Evolutionary conservation across 139 green algal genomes (phyloP).

Genomic region (Trebouxia sp.): DNA sequence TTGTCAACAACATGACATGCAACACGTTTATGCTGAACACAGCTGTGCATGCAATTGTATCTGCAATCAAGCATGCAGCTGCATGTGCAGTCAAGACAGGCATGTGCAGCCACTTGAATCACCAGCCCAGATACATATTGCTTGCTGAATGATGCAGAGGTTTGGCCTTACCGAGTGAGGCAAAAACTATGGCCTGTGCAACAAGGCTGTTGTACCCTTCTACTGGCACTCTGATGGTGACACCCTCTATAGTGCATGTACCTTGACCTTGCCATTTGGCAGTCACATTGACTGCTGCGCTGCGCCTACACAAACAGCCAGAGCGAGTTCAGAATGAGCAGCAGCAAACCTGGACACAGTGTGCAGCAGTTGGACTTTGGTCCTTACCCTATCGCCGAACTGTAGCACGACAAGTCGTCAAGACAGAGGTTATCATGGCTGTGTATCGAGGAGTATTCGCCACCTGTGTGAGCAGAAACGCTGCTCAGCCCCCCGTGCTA

Average conservation of each 20-base stretch:
- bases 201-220: not conserved
- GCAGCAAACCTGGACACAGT: too few relatives aligned
- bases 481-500: too few relatives aligned
- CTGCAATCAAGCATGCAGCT: too few relatives aligned
- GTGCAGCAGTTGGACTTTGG: not conserved
- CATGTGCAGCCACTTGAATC: too few relatives aligned
- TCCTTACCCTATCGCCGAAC: not conserved
- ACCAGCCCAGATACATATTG: too few relatives aligned
- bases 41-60: too few relatives aligned
- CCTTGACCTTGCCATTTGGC: not conserved
- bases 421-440: not conserved
- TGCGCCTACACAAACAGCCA: not conserved
- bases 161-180: not conserved
- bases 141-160: too few relatives aligned
- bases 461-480: not conserved
- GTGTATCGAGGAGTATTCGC: not conserved
- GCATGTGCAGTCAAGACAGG: too few relatives aligned
- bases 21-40: too few relatives aligned
- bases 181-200: not conserved
- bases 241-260: not conserved
- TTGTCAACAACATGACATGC: not conserved
- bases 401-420: slow-evolving; percentile 1
- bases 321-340: too few relatives aligned
- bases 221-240: not conserved
- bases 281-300: slow-evolving; percentile 11